These are phyloP conservation scores for Saprolegnia parasitica DNA, from an alignment of 352 stramenopile species.

Conservation along the genomic window DNA sequence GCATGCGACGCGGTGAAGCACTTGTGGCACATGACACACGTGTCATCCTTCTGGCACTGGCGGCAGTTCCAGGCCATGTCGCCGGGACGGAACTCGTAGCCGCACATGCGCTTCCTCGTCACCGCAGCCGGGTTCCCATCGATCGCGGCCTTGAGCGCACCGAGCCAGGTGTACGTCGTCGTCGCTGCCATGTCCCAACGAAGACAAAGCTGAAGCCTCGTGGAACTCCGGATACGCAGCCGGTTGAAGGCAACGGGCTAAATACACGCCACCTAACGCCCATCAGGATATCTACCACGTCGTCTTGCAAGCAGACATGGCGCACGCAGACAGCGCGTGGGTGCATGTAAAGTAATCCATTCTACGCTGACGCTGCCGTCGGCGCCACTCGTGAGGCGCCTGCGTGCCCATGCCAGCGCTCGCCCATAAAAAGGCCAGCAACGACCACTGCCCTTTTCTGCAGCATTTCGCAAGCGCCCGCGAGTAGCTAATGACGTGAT, in stretches of 20 bases:
- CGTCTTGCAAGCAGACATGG: too few species aligned
- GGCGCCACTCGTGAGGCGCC: too few species aligned
- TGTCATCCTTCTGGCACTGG: constrained; percentile 88
- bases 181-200: neutral
- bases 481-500: too few species aligned
- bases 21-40: constrained; percentile 97
- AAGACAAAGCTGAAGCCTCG: neutral
- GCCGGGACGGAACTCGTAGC: constrained; percentile 92
- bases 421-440: too few species aligned
- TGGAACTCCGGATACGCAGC: neutral
- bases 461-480: too few species aligned
- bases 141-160: neutral
- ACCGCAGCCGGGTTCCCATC: constrained; percentile 12
- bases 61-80: constrained; percentile 98
- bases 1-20: constrained; percentile 90
- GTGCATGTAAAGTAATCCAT: too few species aligned
- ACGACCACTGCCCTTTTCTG: too few species aligned
- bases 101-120: constrained; percentile 81
- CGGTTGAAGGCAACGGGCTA: neutral
- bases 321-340: too few species aligned
- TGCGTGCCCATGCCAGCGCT: too few species aligned
- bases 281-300: too few species aligned
- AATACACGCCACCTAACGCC: neutral
- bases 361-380: too few species aligned
- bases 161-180: constrained; percentile 5